A percentile compares a stretch with the other conserved stretches of the same genome.
Evolutionary conservation across 129 eudicot species (phyloP).

Genomic region (Apium graveolens): DNA sequence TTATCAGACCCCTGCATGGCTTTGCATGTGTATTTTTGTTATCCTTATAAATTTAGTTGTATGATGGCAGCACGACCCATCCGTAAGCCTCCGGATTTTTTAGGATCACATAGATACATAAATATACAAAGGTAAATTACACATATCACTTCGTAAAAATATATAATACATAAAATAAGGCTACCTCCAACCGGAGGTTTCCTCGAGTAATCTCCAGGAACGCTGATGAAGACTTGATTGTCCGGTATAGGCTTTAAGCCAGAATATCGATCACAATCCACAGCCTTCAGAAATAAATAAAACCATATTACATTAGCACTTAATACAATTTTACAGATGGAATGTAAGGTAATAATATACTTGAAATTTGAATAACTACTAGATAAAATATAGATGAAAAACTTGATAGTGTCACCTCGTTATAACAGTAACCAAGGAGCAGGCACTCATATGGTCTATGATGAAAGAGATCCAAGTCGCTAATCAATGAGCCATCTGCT

Average conservation of each 20-base stretch:
- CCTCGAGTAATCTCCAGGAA: slow-evolving; percentile 92
- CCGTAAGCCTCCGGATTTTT: not conserved
- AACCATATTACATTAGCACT: not conserved
- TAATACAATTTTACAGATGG: not conserved
- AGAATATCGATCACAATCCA: slow-evolving; percentile 28
- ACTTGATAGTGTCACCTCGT: slow-evolving; percentile 34
- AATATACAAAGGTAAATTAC: not conserved
- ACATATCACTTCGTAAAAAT: not conserved
- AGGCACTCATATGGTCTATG: slow-evolving; percentile 96
- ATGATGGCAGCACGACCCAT: not conserved
- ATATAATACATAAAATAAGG: not conserved
- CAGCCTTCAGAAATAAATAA: slow-evolving; percentile 32
- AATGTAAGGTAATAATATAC: not conserved
- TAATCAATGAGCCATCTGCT: slow-evolving; percentile 69
- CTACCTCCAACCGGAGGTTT: slow-evolving; percentile 96
- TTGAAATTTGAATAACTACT: not conserved
- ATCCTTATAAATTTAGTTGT: not conserved
- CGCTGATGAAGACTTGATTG: slow-evolving; percentile 60
- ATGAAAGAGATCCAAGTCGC: slow-evolving; percentile 89
- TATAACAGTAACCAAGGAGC: slow-evolving; percentile 54
- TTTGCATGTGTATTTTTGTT: not conserved
- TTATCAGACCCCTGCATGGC: not conserved
- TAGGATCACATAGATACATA: not conserved
- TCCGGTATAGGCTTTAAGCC: slow-evolving; percentile 42
- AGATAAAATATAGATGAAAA: not conserved